Conservation (phyloP, 345 rosid species). For the Citrus mangshanensis region DNA sequence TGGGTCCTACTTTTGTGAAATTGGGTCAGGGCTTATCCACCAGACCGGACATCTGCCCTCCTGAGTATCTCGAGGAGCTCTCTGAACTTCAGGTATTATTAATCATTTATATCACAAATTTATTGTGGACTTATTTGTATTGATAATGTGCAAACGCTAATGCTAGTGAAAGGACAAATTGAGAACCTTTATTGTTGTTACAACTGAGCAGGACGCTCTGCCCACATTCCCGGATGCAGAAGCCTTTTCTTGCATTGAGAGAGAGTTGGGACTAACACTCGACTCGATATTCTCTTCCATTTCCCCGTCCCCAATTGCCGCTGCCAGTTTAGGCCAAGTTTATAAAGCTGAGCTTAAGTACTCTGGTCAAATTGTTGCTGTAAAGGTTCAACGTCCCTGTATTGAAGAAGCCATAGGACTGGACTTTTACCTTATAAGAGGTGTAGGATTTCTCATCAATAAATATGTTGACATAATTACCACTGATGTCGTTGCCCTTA, state of each 20-base stretch:
- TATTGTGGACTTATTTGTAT: no score
- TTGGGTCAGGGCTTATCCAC: conserved; percentile 96
- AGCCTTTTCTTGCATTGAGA: conserved; percentile 88
- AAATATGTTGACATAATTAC: conserved; percentile 74
- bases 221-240: conserved; percentile 97
- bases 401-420: conserved; percentile 89
- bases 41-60: conserved; percentile 92
- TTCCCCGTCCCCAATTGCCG: conserved; percentile 87
- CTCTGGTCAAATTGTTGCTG: conserved; percentile 82
- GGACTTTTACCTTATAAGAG: conserved; percentile 87
- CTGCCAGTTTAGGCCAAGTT: conserved; percentile 97
- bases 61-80: conserved; percentile 90
- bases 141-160: neutral
- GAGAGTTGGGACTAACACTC: conserved; percentile 66
- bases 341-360: conserved; percentile 85
- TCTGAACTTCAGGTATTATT: conserved; percentile 76
- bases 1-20: conserved; percentile 97
- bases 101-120: no score
- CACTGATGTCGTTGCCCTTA: conserved; percentile 75
- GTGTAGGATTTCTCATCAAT: conserved; percentile 66
- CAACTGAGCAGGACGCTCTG: conserved; percentile 69
- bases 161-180: neutral
- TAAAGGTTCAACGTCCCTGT: conserved; percentile 92
- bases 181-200: neutral
- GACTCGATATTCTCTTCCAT: conserved; percentile 67